phyloP scores from a whole-genome alignment of 768 basidiomycete species.

The Collybia mongolica region DNA sequence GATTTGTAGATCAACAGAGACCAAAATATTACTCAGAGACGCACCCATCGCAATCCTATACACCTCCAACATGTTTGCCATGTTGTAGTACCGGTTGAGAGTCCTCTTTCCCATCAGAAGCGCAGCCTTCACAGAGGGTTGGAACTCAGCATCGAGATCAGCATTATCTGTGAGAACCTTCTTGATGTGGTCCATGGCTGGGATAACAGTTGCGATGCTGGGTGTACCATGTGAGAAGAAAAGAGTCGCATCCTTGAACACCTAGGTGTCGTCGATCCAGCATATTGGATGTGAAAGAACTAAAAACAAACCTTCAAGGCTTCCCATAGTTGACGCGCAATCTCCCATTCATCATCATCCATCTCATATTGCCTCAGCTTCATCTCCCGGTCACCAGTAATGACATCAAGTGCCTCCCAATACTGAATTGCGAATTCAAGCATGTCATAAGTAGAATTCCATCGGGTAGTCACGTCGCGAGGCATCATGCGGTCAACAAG shows the following conservation, averaged over 20 bases:
- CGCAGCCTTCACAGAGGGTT: conserved; percentile 18
- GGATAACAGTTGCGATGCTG: conserved; percentile 29
- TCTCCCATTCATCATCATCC: conserved; percentile 21
- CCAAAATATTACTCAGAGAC: no score
- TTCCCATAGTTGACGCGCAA: conserved; percentile 23
- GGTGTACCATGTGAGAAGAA: conserved; percentile 26
- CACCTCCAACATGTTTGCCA: conserved; percentile 22
- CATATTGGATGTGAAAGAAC: neutral
- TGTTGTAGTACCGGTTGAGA: conserved; percentile 25
- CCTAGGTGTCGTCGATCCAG: no score
- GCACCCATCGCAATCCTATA: conserved; percentile 29
- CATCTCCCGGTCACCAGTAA: conserved; percentile 16
- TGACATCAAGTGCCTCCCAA: conserved; percentile 16
- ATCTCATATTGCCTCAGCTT: conserved; percentile 17
- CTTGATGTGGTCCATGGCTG: conserved; percentile 36
- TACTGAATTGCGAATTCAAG: conserved; percentile 24
- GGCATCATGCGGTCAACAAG: conserved; percentile 20
- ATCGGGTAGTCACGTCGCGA: conserved; percentile 27
- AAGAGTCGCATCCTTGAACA: conserved; percentile 28
- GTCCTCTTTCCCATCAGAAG: conserved; percentile 20
- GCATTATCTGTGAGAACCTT: conserved; percentile 11
- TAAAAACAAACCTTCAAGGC: conserved; percentile 22
- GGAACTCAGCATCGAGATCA: conserved; percentile 1
- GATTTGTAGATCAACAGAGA: no score
- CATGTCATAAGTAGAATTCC: conserved; percentile 32